Conservation (phyloP, 345 rosid genomes). For the Nasturtium officinale region DNA sequence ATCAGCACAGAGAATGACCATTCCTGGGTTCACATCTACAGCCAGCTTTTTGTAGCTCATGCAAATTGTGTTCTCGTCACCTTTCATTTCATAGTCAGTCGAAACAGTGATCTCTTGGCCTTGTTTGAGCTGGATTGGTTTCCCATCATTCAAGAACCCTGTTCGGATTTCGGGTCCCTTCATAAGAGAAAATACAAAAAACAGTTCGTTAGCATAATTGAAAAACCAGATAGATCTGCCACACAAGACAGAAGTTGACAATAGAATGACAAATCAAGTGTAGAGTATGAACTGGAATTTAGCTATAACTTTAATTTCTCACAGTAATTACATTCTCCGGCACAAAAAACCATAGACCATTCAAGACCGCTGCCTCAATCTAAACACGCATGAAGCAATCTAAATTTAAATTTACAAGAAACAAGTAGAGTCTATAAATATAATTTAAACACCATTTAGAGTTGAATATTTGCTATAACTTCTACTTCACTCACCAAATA, state of each 20-base stretch:
- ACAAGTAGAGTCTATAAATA: no score
- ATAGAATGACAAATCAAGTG: not conserved
- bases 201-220: not conserved
- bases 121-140: constrained; percentile 64
- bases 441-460: no score
- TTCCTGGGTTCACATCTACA: constrained; percentile 84
- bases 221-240: not conserved
- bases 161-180: constrained; percentile 89
- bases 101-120: constrained; percentile 87
- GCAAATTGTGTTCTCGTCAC: constrained; percentile 70
- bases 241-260: constrained; percentile 12
- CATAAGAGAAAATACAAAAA: constrained; percentile 17
- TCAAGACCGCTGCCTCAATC: no score
- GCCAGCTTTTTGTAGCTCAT: constrained; percentile 96
- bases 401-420: no score
- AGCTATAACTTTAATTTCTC: not conserved
- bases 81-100: constrained; percentile 76
- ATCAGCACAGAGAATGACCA: constrained; percentile 90
- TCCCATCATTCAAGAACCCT: constrained; percentile 73
- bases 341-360: not conserved
- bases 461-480: no score
- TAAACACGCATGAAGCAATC: no score
- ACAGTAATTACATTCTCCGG: not conserved
- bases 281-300: not conserved
- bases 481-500: no score